Conservation (phyloP, 768 basidiomycete genomes). For the Boletus sp. region DNA sequence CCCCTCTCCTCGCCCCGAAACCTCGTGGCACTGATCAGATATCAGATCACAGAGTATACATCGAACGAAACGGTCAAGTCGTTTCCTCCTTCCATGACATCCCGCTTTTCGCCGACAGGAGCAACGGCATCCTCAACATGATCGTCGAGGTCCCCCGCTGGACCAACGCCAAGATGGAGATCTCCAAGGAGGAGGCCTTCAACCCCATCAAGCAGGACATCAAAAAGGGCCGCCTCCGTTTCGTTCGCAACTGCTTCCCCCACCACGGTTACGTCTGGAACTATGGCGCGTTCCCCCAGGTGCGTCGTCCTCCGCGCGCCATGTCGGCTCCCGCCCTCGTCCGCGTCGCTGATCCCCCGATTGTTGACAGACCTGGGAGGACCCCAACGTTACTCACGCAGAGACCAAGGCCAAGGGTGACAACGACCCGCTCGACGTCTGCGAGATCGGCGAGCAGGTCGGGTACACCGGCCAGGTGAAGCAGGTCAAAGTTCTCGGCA, state of each 20-base stretch:
- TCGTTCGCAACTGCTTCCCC: constrained; percentile 99
- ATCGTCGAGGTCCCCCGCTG: constrained; percentile 97
- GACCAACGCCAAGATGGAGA: constrained; percentile 99
- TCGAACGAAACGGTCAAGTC: constrained; percentile 85
- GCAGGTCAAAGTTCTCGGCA: constrained; percentile 99
- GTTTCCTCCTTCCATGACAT: constrained; percentile 94
- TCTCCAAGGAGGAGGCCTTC: constrained; percentile 96
- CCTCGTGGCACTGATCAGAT: constrained; percentile 23
- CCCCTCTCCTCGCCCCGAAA: constrained; percentile 9
- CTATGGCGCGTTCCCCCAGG: constrained; percentile 99
- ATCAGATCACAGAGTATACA: constrained; percentile 91
- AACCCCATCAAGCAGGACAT: constrained; percentile 99
- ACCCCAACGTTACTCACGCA: constrained; percentile 79
- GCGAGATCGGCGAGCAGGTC: constrained; percentile 98
- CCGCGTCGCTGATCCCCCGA: neutral
- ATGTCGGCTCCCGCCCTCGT: neutral
- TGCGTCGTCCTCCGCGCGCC: constrained; percentile 29
- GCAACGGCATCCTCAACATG: constrained; percentile 97
- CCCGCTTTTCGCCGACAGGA: constrained; percentile 95
- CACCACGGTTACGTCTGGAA: constrained; percentile 99
- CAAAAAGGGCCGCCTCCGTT: constrained; percentile 95
- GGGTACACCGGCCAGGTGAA: constrained; percentile 97
- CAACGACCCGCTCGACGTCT: constrained; percentile 99
- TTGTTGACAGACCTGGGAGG: constrained; percentile 88
- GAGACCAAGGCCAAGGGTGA: constrained; percentile 99